These are phyloP conservation scores for Aquilaria agallochum DNA, from an alignment of 441 rosid species.

Conservation along the genomic window DNA sequence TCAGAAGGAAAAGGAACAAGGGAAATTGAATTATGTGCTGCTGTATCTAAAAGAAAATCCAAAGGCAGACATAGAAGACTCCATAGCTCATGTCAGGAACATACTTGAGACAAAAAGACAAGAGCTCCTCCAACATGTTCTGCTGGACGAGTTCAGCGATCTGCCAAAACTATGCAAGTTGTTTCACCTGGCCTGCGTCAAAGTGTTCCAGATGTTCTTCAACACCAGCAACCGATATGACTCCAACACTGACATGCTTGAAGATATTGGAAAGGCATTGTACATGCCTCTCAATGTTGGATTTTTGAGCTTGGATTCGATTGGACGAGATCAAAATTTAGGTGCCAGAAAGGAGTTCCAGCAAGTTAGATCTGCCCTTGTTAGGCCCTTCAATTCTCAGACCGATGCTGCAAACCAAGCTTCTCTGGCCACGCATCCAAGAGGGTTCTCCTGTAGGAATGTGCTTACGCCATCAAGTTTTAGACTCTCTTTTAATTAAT, in stretches of 20 bases:
- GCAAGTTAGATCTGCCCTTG: constrained; percentile 10
- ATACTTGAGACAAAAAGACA: constrained; percentile 31
- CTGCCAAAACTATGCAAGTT: constrained; percentile 34
- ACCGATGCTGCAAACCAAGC: not conserved
- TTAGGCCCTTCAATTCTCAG: constrained; percentile 3
- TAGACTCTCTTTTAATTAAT: too few species aligned
- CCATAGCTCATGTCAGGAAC: constrained; percentile 27
- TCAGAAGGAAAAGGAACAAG: constrained; percentile 55
- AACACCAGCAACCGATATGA: constrained; percentile 49
- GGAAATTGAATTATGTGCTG: constrained; percentile 47
- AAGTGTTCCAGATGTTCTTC: constrained; percentile 62
- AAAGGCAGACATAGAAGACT: constrained; percentile 34
- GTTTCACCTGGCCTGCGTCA: constrained; percentile 42
- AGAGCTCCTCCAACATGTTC: constrained; percentile 39
- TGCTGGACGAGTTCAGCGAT: constrained; percentile 28
- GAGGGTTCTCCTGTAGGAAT: constrained; percentile 1
- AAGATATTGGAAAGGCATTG: constrained; percentile 56
- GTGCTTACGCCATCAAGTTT: constrained; percentile 12
- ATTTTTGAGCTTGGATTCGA: constrained; percentile 5
- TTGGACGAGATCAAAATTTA: constrained; percentile 10
- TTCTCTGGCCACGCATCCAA: constrained; percentile 6
- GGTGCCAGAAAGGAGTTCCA: constrained; percentile 10
- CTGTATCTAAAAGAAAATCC: constrained; percentile 45
- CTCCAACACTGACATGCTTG: constrained; percentile 36
- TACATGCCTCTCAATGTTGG: constrained; percentile 34